phyloP scores from a whole-genome alignment of 2,329 filamentous ascomycete genomes.

The Fusarium continuum region DNA sequence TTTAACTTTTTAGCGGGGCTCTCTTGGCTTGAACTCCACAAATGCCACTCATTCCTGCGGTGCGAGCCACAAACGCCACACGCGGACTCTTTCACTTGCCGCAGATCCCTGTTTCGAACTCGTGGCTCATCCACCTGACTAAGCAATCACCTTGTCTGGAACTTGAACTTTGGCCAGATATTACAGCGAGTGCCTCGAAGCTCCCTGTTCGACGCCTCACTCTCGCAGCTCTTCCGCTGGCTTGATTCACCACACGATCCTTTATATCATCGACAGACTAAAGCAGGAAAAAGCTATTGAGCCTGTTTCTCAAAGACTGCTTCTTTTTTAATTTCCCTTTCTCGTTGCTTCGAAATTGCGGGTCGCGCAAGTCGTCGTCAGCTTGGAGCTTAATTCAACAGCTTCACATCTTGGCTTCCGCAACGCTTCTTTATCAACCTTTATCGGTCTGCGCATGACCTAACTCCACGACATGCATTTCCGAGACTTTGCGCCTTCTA shows the following conservation, averaged over 20 bases:
- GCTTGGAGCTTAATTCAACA: constrained; percentile 22
- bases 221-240: constrained; percentile 34
- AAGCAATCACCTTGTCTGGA: constrained; percentile 33
- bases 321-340: background rate
- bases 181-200: constrained; percentile 35
- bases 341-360: constrained; percentile 1
- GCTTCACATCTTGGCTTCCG: constrained; percentile 26
- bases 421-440: constrained; percentile 14
- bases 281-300: background rate
- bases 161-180: constrained; percentile 42
- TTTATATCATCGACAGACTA: constrained; percentile 3
- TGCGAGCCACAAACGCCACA: constrained; percentile 24
- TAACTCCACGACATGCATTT: constrained; percentile 55
- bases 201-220: constrained; percentile 35
- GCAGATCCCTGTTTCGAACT: constrained; percentile 16
- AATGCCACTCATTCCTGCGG: constrained; percentile 1
- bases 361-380: constrained; percentile 40
- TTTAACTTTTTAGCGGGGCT: constrained; percentile 47
- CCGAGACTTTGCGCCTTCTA: constrained; percentile 55
- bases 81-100: background rate
- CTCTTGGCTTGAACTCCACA: constrained; percentile 4
- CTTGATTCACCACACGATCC: constrained; percentile 21
- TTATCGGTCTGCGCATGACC: constrained; percentile 42
- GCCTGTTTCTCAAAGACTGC: background rate
- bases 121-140: constrained; percentile 36